Percentiles rank a stretch among this genome's conserved stretches.
Evolutionary conservation across 2,329 filamentous ascomycete species (phyloP).

Genomic region (Fusarium phyllophilum): DNA sequence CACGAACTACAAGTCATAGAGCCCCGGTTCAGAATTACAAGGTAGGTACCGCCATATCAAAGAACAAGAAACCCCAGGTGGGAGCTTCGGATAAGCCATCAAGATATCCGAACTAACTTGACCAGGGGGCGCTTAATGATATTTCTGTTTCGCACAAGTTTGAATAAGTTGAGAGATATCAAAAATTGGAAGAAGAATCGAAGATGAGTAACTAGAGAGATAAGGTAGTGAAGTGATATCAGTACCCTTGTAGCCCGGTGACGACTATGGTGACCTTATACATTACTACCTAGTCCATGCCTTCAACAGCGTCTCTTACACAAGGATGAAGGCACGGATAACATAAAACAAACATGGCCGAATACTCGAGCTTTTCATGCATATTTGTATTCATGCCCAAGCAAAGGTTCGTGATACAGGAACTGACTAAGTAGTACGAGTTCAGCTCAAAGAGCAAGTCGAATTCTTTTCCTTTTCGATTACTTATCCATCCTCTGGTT

Average conservation of each 20-base stretch:
- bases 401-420: neutral
- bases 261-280: neutral
- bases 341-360: neutral
- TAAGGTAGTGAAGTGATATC: neutral
- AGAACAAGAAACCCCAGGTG: neutral
- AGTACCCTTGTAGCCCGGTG: neutral
- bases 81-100: conserved; percentile 7
- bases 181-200: neutral
- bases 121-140: neutral
- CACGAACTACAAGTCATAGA: neutral
- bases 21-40: neutral
- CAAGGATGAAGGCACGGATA: neutral
- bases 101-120: neutral
- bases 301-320: neutral
- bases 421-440: neutral
- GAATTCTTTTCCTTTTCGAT: neutral
- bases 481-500: neutral
- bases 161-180: neutral
- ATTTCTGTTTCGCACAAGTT: neutral
- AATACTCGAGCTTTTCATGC: neutral
- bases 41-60: neutral
- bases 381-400: neutral
- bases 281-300: neutral
- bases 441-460: neutral
- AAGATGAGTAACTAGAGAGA: neutral